Conservation (phyloP, 2,329 filamentous ascomycete genomes). For the Pyricularia pennisetigena region DNA sequence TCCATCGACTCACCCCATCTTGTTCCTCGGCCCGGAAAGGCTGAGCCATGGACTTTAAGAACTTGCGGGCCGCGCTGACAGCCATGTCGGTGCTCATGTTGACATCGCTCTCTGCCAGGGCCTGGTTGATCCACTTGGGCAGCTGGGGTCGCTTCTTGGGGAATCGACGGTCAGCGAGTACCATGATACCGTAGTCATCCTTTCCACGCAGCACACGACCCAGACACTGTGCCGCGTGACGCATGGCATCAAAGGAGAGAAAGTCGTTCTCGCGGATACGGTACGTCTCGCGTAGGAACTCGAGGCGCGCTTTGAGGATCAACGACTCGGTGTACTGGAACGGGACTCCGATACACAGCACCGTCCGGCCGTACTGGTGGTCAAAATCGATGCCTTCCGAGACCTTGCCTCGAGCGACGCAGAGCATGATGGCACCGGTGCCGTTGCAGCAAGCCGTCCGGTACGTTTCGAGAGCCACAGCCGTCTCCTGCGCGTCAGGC, state of each 20-base stretch:
- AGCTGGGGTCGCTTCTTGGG: constrained; percentile 84
- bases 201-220: constrained; percentile 92
- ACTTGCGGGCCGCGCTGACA: constrained; percentile 78
- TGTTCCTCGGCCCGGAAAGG: constrained; percentile 76
- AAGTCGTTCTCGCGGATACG: constrained; percentile 97
- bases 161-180: constrained; percentile 87
- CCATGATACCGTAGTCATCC: constrained; percentile 99
- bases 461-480: constrained; percentile 89
- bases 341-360: constrained; percentile 91
- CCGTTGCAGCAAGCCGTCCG: constrained; percentile 97
- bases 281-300: constrained; percentile 95
- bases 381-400: constrained; percentile 99
- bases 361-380: constrained; percentile 93
- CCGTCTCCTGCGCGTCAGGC: constrained; percentile 93
- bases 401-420: constrained; percentile 93
- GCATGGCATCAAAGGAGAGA: constrained; percentile 96
- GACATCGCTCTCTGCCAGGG: constrained; percentile 71
- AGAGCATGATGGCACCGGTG: constrained; percentile 83
- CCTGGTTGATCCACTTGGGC: constrained; percentile 94
- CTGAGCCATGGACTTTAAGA: constrained; percentile 84
- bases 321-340: constrained; percentile 98
- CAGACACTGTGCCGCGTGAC: constrained; percentile 94
- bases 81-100: constrained; percentile 96
- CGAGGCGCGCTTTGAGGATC: constrained; percentile 88
- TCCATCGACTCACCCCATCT: constrained; percentile 92